These are phyloP conservation scores for Adansonia grandidieri DNA, from an alignment of 441 rosid species.

Conservation along the genomic window DNA sequence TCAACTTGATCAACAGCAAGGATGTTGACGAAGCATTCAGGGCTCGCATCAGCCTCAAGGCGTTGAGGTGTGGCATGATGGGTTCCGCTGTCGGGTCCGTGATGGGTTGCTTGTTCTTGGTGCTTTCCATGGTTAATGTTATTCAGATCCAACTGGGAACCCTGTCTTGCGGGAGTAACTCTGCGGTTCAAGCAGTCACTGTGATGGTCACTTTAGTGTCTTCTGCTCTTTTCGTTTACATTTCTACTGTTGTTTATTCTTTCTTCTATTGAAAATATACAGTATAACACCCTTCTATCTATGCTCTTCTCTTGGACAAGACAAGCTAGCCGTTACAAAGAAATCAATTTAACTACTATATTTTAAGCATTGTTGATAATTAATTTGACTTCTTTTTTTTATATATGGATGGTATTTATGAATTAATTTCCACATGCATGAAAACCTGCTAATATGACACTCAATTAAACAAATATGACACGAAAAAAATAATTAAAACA, in stretches of 20 bases:
- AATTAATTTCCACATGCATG: no score
- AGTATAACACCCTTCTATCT: no score
- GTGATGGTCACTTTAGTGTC: constrained; percentile 68
- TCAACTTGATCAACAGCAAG: constrained; percentile 80
- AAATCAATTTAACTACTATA: no score
- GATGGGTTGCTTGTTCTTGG: constrained; percentile 85
- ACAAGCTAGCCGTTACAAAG: no score
- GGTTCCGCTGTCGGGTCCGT: constrained; percentile 85
- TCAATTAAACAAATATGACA: no score
- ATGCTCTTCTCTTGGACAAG: no score
- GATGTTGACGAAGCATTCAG: constrained; percentile 78
- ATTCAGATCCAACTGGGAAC: constrained; percentile 83
- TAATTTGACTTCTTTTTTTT: no score
- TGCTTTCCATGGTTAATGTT: constrained; percentile 81
- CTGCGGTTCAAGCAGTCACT: constrained; percentile 60
- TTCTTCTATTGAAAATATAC: constrained; percentile 55
- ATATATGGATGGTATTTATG: no score
- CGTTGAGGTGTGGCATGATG: constrained; percentile 80
- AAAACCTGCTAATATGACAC: no score
- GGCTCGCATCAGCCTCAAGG: constrained; percentile 75
- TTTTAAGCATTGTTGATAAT: no score
- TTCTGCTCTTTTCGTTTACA: constrained; percentile 74
- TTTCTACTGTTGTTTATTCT: constrained; percentile 84
- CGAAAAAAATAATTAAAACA: no score
- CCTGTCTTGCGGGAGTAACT: constrained; percentile 85